Conservation (phyloP, 371 early-diverging fungal species). For the Dichotomocladium elegans region DNA sequence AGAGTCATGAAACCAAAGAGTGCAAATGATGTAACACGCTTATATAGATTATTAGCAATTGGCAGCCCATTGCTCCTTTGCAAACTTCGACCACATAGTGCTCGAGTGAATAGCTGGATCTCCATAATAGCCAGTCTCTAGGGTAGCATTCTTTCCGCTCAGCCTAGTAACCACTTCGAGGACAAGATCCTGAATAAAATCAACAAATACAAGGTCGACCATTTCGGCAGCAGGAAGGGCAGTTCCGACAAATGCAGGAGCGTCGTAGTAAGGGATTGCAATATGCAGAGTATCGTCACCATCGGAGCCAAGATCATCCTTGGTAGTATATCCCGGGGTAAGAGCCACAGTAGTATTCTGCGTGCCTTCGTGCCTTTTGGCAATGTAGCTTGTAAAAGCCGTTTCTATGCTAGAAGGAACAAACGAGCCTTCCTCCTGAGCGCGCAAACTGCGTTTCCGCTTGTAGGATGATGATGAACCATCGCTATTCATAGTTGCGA, state of each 20-base stretch:
- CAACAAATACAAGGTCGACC: constrained; percentile 31
- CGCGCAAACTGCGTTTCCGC: constrained; percentile 2
- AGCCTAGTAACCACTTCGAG: constrained; percentile 17
- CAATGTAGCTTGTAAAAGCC: too few species aligned
- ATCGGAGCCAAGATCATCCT: constrained; percentile 46
- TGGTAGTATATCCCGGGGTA: constrained; percentile 56
- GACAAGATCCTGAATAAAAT: constrained; percentile 25
- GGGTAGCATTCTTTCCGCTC: constrained; percentile 21
- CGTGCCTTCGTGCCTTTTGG: too few species aligned
- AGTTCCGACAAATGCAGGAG: constrained; percentile 35
- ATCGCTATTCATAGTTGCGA: constrained; percentile 47
- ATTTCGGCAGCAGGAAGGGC: constrained; percentile 18
- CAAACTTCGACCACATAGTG: constrained; percentile 24
- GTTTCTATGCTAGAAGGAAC: too few species aligned
- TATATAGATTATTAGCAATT: constrained; percentile 6
- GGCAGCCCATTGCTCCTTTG: constrained; percentile 9
- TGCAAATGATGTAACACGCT: too few species aligned
- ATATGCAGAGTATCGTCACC: constrained; percentile 40
- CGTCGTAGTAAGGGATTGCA: constrained; percentile 37
- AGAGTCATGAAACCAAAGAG: too few species aligned
- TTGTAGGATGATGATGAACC: not conserved
- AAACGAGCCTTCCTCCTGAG: too few species aligned
- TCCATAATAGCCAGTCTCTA: constrained; percentile 17
- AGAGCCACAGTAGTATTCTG: constrained; percentile 8
- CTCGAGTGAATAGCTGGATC: constrained; percentile 19